Percentiles rank a stretch among this genome's conserved stretches.
phyloP scores from a whole-genome alignment of 352 stramenopile genomes.

The Aphanomyces euteiches region DNA sequence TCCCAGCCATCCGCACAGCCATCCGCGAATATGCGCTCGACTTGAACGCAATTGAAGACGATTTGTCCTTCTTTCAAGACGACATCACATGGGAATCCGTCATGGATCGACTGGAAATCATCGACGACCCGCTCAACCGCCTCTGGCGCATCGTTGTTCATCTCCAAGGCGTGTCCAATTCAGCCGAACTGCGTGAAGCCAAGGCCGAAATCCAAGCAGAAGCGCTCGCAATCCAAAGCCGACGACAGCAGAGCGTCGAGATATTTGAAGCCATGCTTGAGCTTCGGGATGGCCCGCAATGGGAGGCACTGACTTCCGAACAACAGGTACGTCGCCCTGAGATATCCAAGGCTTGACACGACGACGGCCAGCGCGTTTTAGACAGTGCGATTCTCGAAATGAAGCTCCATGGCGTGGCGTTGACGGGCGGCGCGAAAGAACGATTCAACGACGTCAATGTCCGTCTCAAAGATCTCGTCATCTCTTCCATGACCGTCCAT shows the following conservation, averaged over 20 bases:
- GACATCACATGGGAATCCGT: conserved; percentile 78
- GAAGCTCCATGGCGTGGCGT: conserved; percentile 89
- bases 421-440: conserved; percentile 88
- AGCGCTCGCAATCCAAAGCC: conserved; percentile 90
- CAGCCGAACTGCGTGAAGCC: conserved; percentile 88
- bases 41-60: conserved; percentile 44
- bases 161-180: conserved; percentile 96
- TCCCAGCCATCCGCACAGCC: conserved; percentile 50
- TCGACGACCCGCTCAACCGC: conserved; percentile 88
- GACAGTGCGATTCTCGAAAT: conserved; percentile 85
- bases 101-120: conserved; percentile 88
- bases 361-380: conserved; percentile 63
- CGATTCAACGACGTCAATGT: conserved; percentile 96
- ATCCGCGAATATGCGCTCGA: conserved; percentile 49
- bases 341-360: too few relatives aligned
- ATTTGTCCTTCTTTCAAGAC: conserved; percentile 33
- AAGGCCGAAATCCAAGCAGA: conserved; percentile 92
- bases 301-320: not conserved
- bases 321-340: not conserved
- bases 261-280: not conserved
- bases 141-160: conserved; percentile 95
- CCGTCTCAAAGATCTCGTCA: conserved; percentile 85
- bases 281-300: not conserved
- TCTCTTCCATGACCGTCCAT: not conserved
- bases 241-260: conserved; percentile 87